Base-by-base conservation (phyloP, 352 stramenopile genomes). In the Phytophthora niederhauseri region DNA sequence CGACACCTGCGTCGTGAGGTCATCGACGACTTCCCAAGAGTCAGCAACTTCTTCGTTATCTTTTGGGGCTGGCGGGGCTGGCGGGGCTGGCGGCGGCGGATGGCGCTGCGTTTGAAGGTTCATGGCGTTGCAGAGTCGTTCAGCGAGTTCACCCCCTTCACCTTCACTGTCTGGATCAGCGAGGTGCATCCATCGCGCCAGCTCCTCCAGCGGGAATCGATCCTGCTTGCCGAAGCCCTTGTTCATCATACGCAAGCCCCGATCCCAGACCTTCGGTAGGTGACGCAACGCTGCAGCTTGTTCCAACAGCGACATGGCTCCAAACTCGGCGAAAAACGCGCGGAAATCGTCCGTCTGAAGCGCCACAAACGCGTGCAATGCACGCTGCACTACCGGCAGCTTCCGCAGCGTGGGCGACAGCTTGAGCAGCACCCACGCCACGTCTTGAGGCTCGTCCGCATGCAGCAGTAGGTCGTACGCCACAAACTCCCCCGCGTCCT, bases 181-280 rank as follows among this genome's bases (percentile, higher is more conserved):
- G 5, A 89, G 55, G 6, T 20, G 19, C 36, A 89, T 54, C 70
- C 66, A 85, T 17, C 49, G 28, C 2, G 72, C 75, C 8, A 93
- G 43, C 46, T 85, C 69, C 38, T 77, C 61, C 1, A 92, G 50
- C 4, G 60, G 36, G 36, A 93, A 83, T 11, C 75, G 73, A 45
- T 92, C 79, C 17, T 85, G 79, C 36, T 92, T 93, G 46, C 77
- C 75, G 14, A 82, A 84, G 12, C 78, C 71, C 55, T 90, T 91
- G 75, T 87, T 90, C 45, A 93, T 77, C 72, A 80, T 80, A 4
- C 49, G 38, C 11, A 92, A 12, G 26, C 70, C 70, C 0, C 63
- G 51, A 0, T 31, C 64, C 78, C 81, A 92, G 1, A 90, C 43
- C 14, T 62, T 59, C 12, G 66, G 68, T 15, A 85, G 49, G 55